phyloP scores from a whole-genome alignment of 345 rosid genomes.

The Nephelium lappaceum region DNA sequence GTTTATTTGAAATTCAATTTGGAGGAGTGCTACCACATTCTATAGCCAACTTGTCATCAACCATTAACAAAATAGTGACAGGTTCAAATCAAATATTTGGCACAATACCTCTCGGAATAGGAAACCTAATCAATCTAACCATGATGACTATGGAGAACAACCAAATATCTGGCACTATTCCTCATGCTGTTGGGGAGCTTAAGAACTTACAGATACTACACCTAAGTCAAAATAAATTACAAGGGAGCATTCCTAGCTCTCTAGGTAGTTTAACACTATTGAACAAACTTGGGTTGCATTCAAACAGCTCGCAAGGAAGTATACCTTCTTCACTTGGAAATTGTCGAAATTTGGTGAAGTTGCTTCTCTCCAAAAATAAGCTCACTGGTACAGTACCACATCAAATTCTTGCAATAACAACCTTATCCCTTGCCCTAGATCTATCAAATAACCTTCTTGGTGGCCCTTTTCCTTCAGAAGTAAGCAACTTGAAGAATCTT shows the following conservation, averaged over 20 bases:
- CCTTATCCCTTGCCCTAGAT: too few species aligned
- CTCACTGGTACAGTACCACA: too few species aligned
- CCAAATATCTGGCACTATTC: constrained; percentile 20
- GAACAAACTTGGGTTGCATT: not conserved
- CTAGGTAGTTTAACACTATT: constrained; percentile 11
- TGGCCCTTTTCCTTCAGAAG: constrained; percentile 14
- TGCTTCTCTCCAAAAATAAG: too few species aligned
- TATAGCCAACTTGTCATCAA: constrained; percentile 22
- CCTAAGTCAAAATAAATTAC: not conserved
- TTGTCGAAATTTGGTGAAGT: too few species aligned
- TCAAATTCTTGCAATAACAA: too few species aligned
- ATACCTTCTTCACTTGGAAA: constrained; percentile 19
- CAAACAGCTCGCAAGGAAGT: constrained; percentile 14
- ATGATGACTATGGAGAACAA: not conserved
- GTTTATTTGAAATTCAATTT: too few species aligned
- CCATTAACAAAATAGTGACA: fast-evolving
- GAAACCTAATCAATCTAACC: constrained; percentile 26
- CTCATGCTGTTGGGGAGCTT: not conserved
- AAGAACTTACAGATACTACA: not conserved
- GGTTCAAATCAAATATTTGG: constrained; percentile 8
- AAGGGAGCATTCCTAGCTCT: constrained; percentile 17
- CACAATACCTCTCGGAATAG: constrained; percentile 6
- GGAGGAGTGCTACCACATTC: too few species aligned
- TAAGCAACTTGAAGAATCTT: constrained; percentile 10
- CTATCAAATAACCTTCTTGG: constrained; percentile 13